Evolutionary conservation across 176 grass and related monocot genomes (phyloP).

Genomic region (Stipa capillata): DNA sequence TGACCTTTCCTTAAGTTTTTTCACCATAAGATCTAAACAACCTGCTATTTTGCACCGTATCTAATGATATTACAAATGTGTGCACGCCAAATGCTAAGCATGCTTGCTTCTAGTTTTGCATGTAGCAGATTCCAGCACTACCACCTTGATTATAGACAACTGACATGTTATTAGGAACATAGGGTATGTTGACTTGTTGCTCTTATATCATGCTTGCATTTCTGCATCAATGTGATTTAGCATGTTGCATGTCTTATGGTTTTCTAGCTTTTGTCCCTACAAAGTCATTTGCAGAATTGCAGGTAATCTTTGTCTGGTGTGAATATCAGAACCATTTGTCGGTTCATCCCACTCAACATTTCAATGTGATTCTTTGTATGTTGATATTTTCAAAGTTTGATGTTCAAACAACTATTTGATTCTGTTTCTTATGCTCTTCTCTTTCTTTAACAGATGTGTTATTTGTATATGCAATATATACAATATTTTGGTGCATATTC

Average conservation of each 20-base stretch:
- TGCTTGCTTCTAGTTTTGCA: neutral
- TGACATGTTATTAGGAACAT: neutral
- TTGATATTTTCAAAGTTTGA: neutral
- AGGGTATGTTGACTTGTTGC: neutral
- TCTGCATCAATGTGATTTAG: neutral
- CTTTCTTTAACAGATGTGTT: slow-evolving; percentile 37
- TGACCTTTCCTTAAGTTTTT: neutral
- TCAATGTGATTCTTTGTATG: neutral
- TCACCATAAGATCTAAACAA: neutral
- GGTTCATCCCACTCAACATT: neutral
- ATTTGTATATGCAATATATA: slow-evolving; percentile 53
- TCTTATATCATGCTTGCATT: neutral
- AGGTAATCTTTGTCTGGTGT: neutral
- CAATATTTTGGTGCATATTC: slow-evolving; percentile 50
- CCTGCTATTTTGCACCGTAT: neutral
- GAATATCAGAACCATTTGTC: neutral
- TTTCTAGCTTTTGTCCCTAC: neutral
- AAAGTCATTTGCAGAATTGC: neutral
- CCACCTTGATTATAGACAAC: neutral
- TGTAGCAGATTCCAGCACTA: neutral
- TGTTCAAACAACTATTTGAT: neutral
- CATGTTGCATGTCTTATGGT: neutral
- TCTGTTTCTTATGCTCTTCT: slow-evolving; percentile 18
- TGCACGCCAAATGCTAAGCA: neutral
- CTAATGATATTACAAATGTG: neutral